Percentiles rank a stretch among this genome's conserved stretches.
Evolutionary conservation across 257 asterid species (phyloP).

Genomic region (Jaltomata sinuosa): DNA sequence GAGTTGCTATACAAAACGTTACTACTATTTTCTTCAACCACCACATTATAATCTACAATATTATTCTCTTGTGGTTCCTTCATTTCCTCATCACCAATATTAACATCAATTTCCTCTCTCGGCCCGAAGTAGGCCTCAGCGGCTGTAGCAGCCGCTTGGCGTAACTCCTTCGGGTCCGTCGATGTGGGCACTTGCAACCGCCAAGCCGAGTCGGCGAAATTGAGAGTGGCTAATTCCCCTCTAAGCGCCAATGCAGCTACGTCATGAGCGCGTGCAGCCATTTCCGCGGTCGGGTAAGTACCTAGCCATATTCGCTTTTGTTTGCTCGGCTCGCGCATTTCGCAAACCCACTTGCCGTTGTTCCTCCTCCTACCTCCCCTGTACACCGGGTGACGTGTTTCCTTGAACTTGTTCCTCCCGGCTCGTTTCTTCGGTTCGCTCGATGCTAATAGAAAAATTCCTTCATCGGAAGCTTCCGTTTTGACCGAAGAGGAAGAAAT

Average conservation of each 20-base stretch:
- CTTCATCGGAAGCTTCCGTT: slow-evolving; percentile 3
- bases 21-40: not conserved
- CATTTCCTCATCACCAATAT: not conserved
- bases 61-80: not conserved
- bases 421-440: slow-evolving; percentile 13
- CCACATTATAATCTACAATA: not conserved
- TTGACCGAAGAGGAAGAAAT: not conserved
- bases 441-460: slow-evolving; percentile 2
- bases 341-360: slow-evolving; percentile 28
- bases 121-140: slow-evolving; percentile 44
- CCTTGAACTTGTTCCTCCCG: slow-evolving; percentile 19
- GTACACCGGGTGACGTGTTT: slow-evolving; percentile 28
- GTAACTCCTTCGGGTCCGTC: slow-evolving; percentile 28
- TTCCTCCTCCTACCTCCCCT: slow-evolving; percentile 24
- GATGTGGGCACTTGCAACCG: slow-evolving; percentile 35
- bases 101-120: not conserved
- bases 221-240: slow-evolving; percentile 41
- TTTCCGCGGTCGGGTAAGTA: slow-evolving; percentile 57
- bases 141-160: slow-evolving; percentile 38
- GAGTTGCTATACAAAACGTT: not conserved
- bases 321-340: slow-evolving; percentile 41
- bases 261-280: slow-evolving; percentile 79
- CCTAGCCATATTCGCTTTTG: slow-evolving; percentile 69
- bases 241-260: slow-evolving; percentile 61
- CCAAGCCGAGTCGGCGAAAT: slow-evolving; percentile 59